Base-by-base conservation (phyloP, 768 basidiomycete species). In the Boletus rex-veris region DNA sequence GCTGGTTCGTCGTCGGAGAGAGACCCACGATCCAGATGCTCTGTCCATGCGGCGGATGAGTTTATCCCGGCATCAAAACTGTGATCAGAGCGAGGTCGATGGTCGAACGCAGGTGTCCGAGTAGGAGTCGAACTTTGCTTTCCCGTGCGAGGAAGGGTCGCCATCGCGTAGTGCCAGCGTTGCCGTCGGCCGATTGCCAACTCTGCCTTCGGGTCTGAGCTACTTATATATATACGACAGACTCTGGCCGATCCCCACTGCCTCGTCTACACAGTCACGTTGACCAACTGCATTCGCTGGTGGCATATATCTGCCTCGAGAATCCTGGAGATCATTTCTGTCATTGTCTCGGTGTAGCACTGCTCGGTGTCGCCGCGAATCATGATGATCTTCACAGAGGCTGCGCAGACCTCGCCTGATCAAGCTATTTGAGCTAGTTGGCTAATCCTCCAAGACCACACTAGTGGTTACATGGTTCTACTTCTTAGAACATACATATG, bases 61-160 rank as follows among this genome's bases (percentile, higher is more conserved):
- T 91, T 90, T 67, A 91, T 78, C 5, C 90, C 88, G 1, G 83
- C 80, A 65, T 91, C 90, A 61, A 91, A 90, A 46, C 82, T 81
- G 38, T 61, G 52, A 37, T 62, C 59, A 8, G 68, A 62, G 52
- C 35, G 51, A 40, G 59, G 64, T 41, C 58, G 75, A 37, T 36
- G 74, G 74, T 38, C 63, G 43, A 57, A 55, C 7, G 48, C 58
- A 24, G 44, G 60, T 45, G 54, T 45, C 4, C 44, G 50, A 33
- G 44, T 16, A 21, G 21, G 21, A 21, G 21, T 21, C 3, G 21
- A 21, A 21, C 21, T 21, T 21, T 21, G 21, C 21, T 21, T 21
- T 21, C 2, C 21, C 21, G 21, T 21, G 21, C 21, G 21, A 21
- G 21, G 21, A 21, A 21, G 21, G 21, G 21, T 21, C 21, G 21